Base-by-base conservation (phyloP, 495 filamentous ascomycete species). In the Extremus antarcticus region DNA sequence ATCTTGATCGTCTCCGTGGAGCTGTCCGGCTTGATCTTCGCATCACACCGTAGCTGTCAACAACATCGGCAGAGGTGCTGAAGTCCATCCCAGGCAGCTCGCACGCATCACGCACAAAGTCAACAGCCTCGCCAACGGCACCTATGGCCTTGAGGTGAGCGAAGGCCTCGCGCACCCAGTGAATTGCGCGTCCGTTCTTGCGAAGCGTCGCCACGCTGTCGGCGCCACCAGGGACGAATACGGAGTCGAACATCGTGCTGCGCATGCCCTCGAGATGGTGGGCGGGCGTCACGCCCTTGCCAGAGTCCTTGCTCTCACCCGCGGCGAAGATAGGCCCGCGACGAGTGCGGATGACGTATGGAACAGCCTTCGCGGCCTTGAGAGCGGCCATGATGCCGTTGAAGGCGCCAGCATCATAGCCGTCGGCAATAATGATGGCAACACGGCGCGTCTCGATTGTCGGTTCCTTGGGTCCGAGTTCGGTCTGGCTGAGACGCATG, bases 91-190 rank as follows among this genome's bases (percentile, higher is more conserved):
- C 73, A 2, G 80, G 71, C 24, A 90, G 67, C 0, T 71, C 74
- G 32, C 85, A 72, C 0, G 78, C 79, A 40, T 71, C 68, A 49
- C 76, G 61, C 17, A 90, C 79, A 20, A 94, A 71, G 2, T 78
- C 65, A 0, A 87, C 85, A 1, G 75, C 82, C 63, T 90, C 84
- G 22, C 86, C 81, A 0, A 81, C 78, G 29, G 85, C 83, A 38
- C 84, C 83, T 60, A 95, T 84, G 25, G 86, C 67, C 74, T 94
- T 88, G 50, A 90, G 70, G 57, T 90, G 82, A 2, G 87, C 81
- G 63, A 90, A 94, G 0, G 87, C 82, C 68, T 94, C 87, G 54
- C 87, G 78, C 21, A 94, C 72, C 86, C 85, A 94, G 71, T 90
- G 85, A 50, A 88, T 71, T 1, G 85, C 87, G 20, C 88, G 79